These are phyloP conservation scores for Trichoderma afroharzianum DNA, from an alignment of 2,329 filamentous ascomycete genomes.

Conservation along the genomic window DNA sequence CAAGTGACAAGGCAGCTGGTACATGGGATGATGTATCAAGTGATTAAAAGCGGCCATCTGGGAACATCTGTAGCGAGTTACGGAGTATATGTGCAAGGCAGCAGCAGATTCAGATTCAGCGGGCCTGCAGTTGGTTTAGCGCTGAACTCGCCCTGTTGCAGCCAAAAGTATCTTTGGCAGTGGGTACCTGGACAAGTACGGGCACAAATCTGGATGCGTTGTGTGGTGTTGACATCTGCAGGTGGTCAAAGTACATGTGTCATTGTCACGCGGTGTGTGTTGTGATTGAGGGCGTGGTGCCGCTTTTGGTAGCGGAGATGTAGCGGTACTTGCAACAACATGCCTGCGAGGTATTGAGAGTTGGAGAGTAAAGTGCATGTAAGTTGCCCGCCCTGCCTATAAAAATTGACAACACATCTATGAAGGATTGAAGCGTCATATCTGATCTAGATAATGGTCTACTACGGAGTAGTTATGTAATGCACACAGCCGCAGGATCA, in stretches of 20 bases:
- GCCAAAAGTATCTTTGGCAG: not conserved
- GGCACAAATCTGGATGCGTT: not conserved
- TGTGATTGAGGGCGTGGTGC: not conserved
- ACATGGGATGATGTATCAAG: not conserved
- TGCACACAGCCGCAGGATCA: not conserved
- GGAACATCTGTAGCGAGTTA: not conserved
- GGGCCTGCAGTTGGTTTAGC: conserved; percentile 1
- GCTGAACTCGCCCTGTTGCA: not conserved
- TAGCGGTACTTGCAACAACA: not conserved
- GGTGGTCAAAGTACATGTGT: not conserved
- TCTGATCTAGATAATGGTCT: not conserved
- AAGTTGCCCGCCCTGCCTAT: not conserved
- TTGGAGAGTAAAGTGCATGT: not conserved
- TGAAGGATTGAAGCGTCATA: not conserved
- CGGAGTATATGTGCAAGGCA: not conserved
- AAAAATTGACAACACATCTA: not conserved
- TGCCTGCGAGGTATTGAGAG: not conserved
- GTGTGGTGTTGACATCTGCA: not conserved
- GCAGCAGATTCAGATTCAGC: conserved; percentile 2
- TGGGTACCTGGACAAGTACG: not conserved
- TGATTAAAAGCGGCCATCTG: not conserved
- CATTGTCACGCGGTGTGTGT: not conserved
- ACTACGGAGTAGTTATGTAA: too few relatives aligned
- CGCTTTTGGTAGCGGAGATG: not conserved
- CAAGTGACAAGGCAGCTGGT: not conserved